Evolutionary conservation across 441 rosid genomes (phyloP).

Genomic region (Capsella rubella): DNA sequence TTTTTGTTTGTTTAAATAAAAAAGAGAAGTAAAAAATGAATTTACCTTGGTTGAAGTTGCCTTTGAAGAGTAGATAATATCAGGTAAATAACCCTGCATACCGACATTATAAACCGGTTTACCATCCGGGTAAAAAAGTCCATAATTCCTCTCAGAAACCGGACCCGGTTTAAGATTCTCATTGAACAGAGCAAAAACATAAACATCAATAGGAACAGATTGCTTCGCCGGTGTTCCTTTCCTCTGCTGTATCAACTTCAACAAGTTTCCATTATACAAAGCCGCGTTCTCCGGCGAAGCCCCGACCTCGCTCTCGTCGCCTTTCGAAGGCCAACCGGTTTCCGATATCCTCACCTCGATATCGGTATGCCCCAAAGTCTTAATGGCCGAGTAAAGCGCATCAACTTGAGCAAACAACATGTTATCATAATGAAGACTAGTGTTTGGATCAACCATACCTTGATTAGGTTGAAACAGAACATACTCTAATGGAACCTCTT

Average conservation of each 20-base stretch:
- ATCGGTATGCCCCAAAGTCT: slow-evolving; percentile 66
- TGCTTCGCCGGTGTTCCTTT: slow-evolving; percentile 80
- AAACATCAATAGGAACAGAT: slow-evolving; percentile 63
- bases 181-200: slow-evolving; percentile 81
- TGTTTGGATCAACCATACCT: slow-evolving; percentile 63
- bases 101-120: slow-evolving; percentile 80
- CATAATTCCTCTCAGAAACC: slow-evolving; percentile 83
- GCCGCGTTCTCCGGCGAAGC: slow-evolving; percentile 72
- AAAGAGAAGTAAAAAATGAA: neutral
- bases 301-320: slow-evolving; percentile 72
- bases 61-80: slow-evolving; percentile 43
- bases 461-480: slow-evolving; percentile 78
- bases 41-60: slow-evolving; percentile 47
- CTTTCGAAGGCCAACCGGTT: slow-evolving; percentile 94
- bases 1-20: neutral
- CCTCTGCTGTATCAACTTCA: slow-evolving; percentile 54
- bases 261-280: slow-evolving; percentile 67
- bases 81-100: slow-evolving; percentile 71
- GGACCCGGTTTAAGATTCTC: slow-evolving; percentile 87
- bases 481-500: slow-evolving; percentile 59
- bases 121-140: slow-evolving; percentile 77
- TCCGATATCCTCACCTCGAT: slow-evolving; percentile 71
- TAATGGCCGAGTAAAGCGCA: slow-evolving; percentile 77
- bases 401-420: slow-evolving; percentile 92
- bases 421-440: slow-evolving; percentile 75